Base-by-base conservation (phyloP, 202 grass and related monocot species). In the Setaria italica region DNA sequence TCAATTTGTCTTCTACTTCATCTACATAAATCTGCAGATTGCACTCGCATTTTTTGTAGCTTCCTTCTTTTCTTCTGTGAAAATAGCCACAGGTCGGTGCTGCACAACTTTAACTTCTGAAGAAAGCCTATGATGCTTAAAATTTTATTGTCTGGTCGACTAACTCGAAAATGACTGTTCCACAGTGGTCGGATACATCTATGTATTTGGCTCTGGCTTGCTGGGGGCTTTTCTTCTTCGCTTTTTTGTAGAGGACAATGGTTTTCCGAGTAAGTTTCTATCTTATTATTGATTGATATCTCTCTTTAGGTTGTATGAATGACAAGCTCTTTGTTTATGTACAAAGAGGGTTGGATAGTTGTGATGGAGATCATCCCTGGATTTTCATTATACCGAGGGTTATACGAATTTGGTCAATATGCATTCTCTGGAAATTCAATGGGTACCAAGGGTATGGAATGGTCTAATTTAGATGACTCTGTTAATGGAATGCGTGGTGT, bases 1-100 rank as follows among this genome's bases (percentile, higher is more conserved):
- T 83, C 92, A 99, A 81, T 62, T 90, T 74, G 90, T 94, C 50
- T 99, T 99, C 86, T 99, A 92, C 90, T 91, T 94, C 90, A 79
- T 99, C 64, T 94, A 92, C 85, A 91, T 99, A 89, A 99, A 95
- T 71, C 86, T 99, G 59, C 91, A 99, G 88, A 95, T 95, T 68
- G 72, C 79, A 35, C 80, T 95, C 32, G 93, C 91, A 47, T 94
- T 99, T 92, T 84, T 95, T 42, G 77, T 84, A 20, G 80, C 96
- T 45, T 83, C 88, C 34, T 94, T 99, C 85, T 99, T 95, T 86
- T 90, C 90, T 49, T 62, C 90, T 20, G 93, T 92, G 55, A 99
- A 95, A 91, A 95, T 84, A 82, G 93, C 96, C 82, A 94, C 93
- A 94, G 96, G 96, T 94, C 3, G 43, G 43, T 84, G 2, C 16